Percentiles rank a stretch among this genome's conserved stretches.
phyloP scores from a whole-genome alignment of 2,329 filamentous ascomycete species.

The Fusarium xyrophilum region DNA sequence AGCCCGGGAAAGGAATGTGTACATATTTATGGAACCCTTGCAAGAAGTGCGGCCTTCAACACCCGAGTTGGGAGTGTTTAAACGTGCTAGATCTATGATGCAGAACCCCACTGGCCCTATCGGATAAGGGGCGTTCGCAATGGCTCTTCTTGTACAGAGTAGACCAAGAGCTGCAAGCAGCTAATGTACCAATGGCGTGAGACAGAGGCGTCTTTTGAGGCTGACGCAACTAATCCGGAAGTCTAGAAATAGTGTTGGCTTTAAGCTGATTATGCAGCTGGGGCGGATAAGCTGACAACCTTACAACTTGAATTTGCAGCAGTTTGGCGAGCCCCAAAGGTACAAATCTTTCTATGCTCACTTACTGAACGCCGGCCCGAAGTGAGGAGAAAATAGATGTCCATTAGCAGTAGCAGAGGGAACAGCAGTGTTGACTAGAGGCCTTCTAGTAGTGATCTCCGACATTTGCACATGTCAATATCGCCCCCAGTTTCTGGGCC shows the following conservation, averaged over 20 bases:
- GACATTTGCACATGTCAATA: not conserved
- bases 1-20: not conserved
- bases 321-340: no score
- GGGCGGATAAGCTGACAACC: not conserved
- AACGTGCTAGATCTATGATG: not conserved
- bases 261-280: not conserved
- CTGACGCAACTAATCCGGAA: not conserved
- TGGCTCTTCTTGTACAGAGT: not conserved
- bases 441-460: not conserved
- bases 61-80: constrained; percentile 12
- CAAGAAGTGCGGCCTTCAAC: not conserved
- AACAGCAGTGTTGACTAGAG: not conserved
- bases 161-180: not conserved
- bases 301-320: not conserved
- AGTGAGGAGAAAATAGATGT: not conserved
- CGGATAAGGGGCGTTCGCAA: constrained; percentile 1
- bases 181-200: not conserved
- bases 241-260: not conserved
- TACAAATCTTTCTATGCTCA: not conserved
- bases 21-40: constrained; percentile 23
- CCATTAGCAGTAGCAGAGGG: not conserved
- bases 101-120: constrained; percentile 8
- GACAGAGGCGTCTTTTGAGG: not conserved
- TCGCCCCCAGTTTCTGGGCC: not conserved
- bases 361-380: not conserved